Conservation (phyloP, 345 rosid species). For the Odontarrhena argentea region DNA sequence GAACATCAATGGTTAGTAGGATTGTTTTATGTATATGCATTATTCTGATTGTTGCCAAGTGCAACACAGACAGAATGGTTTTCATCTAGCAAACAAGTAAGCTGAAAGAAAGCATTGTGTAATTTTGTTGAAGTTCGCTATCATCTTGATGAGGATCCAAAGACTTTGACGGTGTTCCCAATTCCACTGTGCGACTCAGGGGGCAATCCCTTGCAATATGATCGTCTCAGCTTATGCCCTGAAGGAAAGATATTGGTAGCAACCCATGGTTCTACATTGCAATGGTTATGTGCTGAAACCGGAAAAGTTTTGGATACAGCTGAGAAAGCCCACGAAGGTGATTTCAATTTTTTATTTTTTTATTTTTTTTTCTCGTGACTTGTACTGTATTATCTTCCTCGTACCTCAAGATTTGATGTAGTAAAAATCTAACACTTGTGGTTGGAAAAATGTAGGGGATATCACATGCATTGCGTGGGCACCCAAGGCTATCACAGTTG, state of each 20-base stretch:
- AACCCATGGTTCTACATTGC: slow-evolving; percentile 74
- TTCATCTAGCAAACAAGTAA: slow-evolving; percentile 3
- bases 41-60: slow-evolving; percentile 1
- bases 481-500: slow-evolving; percentile 61
- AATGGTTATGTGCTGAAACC: slow-evolving; percentile 85
- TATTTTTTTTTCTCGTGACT: slow-evolving; percentile 2
- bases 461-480: slow-evolving; percentile 84
- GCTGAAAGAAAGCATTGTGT: slow-evolving; percentile 13
- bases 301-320: slow-evolving; percentile 86
- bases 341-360: not conserved
- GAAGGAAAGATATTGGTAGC: slow-evolving; percentile 88
- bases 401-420: not conserved
- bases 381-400: not conserved
- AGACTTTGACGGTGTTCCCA: slow-evolving; percentile 82
- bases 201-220: slow-evolving; percentile 74
- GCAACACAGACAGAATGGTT: slow-evolving; percentile 16
- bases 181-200: slow-evolving; percentile 71
- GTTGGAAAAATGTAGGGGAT: slow-evolving; percentile 58
- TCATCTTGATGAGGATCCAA: slow-evolving; percentile 97
- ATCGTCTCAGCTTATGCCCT: slow-evolving; percentile 79
- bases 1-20: slow-evolving; percentile 86
- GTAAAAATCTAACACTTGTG: not conserved
- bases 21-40: not conserved
- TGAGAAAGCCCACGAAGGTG: slow-evolving; percentile 89
- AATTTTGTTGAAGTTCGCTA: slow-evolving; percentile 67